Conservation (phyloP, 768 basidiomycete species). For the Strobilomyces dryophilus region DNA sequence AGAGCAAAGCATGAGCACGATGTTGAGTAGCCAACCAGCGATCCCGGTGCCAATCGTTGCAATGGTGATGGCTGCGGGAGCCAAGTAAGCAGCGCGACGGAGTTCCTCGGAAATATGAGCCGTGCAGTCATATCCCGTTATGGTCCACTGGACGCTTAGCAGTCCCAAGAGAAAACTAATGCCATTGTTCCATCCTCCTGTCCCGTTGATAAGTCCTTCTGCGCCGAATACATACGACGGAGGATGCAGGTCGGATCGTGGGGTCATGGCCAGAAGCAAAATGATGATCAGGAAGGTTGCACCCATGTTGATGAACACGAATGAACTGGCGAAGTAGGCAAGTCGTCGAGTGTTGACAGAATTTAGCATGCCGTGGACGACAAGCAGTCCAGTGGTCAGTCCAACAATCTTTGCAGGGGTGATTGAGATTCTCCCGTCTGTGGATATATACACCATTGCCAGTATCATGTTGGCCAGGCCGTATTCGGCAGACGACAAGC, state of each 20-base stretch:
- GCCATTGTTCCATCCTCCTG: constrained; percentile 40
- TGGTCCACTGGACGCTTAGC: constrained; percentile 46
- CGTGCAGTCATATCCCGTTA: constrained; percentile 32
- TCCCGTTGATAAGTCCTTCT: constrained; percentile 35
- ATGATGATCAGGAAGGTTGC: constrained; percentile 41
- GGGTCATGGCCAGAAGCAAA: constrained; percentile 40
- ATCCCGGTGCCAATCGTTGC: constrained; percentile 44
- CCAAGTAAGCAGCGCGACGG: constrained; percentile 48
- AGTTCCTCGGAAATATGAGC: constrained; percentile 42
- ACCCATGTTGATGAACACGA: constrained; percentile 45
- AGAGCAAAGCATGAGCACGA: constrained; percentile 56
- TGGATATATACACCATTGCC: constrained; percentile 21
- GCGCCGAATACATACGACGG: constrained; percentile 54
- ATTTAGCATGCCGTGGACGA: constrained; percentile 41
- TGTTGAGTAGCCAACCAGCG: constrained; percentile 65
- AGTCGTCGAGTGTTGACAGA: constrained; percentile 40
- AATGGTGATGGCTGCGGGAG: constrained; percentile 41
- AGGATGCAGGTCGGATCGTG: constrained; percentile 49
- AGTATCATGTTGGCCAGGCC: constrained; percentile 36
- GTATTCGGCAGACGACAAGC: constrained; percentile 33
- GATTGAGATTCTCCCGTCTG: constrained; percentile 32
- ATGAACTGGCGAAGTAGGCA: constrained; percentile 30
- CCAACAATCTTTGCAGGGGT: constrained; percentile 39
- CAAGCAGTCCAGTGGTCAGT: constrained; percentile 37
- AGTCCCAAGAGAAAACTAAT: constrained; percentile 44